Percentiles rank a stretch among this genome's conserved stretches.
Evolutionary conservation across 495 filamentous ascomycete species (phyloP).

Genomic region (Penicillium odoratum): DNA sequence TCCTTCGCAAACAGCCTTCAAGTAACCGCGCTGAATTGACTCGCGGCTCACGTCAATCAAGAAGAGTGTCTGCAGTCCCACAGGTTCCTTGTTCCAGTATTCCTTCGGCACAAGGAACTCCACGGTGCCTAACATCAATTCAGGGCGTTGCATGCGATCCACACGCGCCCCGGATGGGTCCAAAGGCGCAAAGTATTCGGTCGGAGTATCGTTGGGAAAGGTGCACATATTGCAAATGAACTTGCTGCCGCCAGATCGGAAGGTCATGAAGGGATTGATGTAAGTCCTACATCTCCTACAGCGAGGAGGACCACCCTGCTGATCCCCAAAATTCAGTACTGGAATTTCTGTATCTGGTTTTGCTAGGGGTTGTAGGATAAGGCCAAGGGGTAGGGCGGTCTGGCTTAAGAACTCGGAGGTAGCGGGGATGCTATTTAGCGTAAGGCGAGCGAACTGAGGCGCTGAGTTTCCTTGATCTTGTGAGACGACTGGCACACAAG

Average conservation of each 20-base stretch:
- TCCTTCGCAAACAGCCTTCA: conserved; percentile 90
- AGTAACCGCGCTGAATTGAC: conserved; percentile 80
- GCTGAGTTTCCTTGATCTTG: conserved; percentile 96
- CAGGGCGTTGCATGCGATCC: conserved; percentile 86
- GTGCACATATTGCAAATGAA: conserved; percentile 99
- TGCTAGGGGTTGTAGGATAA: conserved; percentile 87
- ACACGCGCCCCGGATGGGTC: conserved; percentile 84
- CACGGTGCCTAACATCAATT: conserved; percentile 86
- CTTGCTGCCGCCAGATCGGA: conserved; percentile 89
- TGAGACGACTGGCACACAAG: conserved; percentile 85
- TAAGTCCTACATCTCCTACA: conserved; percentile 94
- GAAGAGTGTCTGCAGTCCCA: conserved; percentile 85
- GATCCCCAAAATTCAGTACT: conserved; percentile 91
- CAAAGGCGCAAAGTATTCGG: conserved; percentile 90
- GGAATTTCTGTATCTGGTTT: conserved; percentile 82
- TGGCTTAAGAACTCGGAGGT: conserved; percentile 74
- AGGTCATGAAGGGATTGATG: conserved; percentile 99
- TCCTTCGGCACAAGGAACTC: conserved; percentile 97
- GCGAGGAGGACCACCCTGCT: conserved; percentile 70
- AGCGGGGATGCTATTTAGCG: conserved; percentile 87
- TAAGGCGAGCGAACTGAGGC: conserved; percentile 88
- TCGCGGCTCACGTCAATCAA: conserved; percentile 91
- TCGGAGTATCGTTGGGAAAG: conserved; percentile 90
- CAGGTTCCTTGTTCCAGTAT: conserved; percentile 96
- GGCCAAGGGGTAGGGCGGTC: conserved; percentile 81